Base-by-base conservation (phyloP, 345 rosid species). In the Firmiana major region DNA sequence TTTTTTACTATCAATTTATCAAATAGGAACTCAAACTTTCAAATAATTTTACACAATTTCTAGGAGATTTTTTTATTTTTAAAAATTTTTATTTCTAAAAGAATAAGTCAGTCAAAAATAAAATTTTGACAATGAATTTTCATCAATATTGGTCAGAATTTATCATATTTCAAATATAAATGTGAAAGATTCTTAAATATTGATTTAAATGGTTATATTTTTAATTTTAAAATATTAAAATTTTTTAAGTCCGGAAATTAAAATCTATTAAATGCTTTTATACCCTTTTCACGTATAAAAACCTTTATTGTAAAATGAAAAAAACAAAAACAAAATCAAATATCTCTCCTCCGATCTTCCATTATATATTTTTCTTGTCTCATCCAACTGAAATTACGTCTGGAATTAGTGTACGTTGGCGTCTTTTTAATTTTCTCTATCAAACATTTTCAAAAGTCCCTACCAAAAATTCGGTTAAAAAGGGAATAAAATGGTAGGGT, bases 321-420 rank as follows among this genome's bases (percentile, higher is more conserved):
- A 31, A 31, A 31, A 31, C n/a, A 31, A 31, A 31, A 22, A 34
- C 12, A 71, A 49, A 12, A 38, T 64, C 26, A 31, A 62, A 63
- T 42, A 34, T 21, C 43, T 13, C 17, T 19, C 7, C 17, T 1
- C 22, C 2, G 34, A 26, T 55, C 6, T 24, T 59, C 17, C 8
- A 62, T 24, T 26, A 10, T 28, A 12, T 16, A 13, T 21, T 9
- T 71, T 49, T 57, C 34, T 58, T 58, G 40, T 12, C 12, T 58
- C 43, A 48, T 75, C 70, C 48, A 46, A 49, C 51, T 62, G 71
- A 75, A 54, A 75, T 63, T 54, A 63, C 51, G 72, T 75, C 72
- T 75, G 43, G 51, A 63, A 49, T 63, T 51, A 49, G 72, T 46
- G 28, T 17, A 46, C 78, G 63, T 17, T 45, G 40, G 0, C 45